Base-by-base conservation (phyloP, 2,329 filamentous ascomycete species). In the Pseudocercospora macadamiae region DNA sequence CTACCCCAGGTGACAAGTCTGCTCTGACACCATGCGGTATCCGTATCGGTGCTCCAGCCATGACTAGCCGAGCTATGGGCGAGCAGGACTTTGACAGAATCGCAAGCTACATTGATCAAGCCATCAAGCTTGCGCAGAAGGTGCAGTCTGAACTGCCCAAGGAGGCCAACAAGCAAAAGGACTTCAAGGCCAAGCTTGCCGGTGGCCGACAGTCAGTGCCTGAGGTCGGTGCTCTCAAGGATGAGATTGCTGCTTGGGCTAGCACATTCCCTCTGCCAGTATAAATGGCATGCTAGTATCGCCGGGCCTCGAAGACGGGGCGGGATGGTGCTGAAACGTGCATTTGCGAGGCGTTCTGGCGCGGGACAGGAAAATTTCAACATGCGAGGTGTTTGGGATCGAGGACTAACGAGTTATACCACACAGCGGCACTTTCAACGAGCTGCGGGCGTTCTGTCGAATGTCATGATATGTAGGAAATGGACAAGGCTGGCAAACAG, bases 161-260 rank as follows among this genome's bases (percentile, higher is more conserved):
- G 87, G 90, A 95, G 79, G 91, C 91, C 73, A 99, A 97, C 87
- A 97, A 96, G 87, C 90, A 96, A 77, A 97, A 97, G 88, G 95
- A 99, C 83, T 97, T 99, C 89, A 96, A 93, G 85, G 87, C 86
- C 75, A 93, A 91, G 85, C 91, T 96, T 63, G 86, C 89, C 59
- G 80, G 83, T 67, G 93, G 91, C 65, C 85, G 96, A 49, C 78
- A 85, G 62, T 53, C 44, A 53, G 49, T 63, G 30, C 61, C 60
- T 34, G 90, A 93, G 82, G 93, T 99, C 79, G 87, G 89, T 75
- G 85, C 83, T 68, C 84, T 96, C 75, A 90, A 88, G 82, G 89
- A 91, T 82, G 93, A 97, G 84, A 92, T 99, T 75, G 83, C 91
- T 47, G 80, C 80, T 49, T 99, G 93, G 93, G 91, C 90, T 74